Percentiles rank a stretch among this genome's conserved stretches.
These are phyloP conservation scores for Crataegus laevigata DNA, from an alignment of 306 rosid genomes.

Conservation along the genomic window DNA sequence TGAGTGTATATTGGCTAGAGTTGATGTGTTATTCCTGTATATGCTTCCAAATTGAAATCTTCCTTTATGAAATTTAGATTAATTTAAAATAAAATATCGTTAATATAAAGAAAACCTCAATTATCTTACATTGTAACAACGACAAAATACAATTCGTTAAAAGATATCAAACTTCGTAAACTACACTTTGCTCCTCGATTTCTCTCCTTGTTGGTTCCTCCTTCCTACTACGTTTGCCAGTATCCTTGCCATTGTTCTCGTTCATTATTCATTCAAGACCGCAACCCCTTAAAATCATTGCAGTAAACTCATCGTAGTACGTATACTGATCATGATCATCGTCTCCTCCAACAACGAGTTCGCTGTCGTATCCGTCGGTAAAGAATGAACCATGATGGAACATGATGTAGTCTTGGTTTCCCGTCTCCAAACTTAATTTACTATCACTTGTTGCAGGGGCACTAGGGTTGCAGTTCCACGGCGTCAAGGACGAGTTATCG, in stretches of 20 bases:
- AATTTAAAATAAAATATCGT: too few relatives aligned
- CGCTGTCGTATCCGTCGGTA: neutral
- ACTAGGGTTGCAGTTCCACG: slow-evolving; percentile 12
- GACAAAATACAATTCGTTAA: too few relatives aligned
- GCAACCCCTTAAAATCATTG: neutral
- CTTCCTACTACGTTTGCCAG: neutral
- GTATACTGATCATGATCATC: neutral
- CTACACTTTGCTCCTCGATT: neutral
- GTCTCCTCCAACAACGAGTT: neutral
- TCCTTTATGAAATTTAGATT: too few relatives aligned
- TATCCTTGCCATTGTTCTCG: neutral
- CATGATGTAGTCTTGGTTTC: neutral
- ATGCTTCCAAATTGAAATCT: neutral
- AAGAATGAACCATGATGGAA: slow-evolving; percentile 1
- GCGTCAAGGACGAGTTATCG: slow-evolving; percentile 18
- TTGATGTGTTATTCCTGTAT: too few relatives aligned
- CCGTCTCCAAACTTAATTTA: neutral
- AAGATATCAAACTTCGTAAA: neutral
- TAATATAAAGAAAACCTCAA: neutral
- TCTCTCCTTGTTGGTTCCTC: neutral
- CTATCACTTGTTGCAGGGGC: neutral
- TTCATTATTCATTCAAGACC: neutral
- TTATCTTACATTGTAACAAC: too few relatives aligned
- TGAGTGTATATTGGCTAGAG: too few relatives aligned
- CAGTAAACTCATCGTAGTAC: neutral